A percentile compares a stretch with the other conserved stretches of the same genome.
Conservation (phyloP, 805 yeast species). For the Ogataea haglerorum region DNA sequence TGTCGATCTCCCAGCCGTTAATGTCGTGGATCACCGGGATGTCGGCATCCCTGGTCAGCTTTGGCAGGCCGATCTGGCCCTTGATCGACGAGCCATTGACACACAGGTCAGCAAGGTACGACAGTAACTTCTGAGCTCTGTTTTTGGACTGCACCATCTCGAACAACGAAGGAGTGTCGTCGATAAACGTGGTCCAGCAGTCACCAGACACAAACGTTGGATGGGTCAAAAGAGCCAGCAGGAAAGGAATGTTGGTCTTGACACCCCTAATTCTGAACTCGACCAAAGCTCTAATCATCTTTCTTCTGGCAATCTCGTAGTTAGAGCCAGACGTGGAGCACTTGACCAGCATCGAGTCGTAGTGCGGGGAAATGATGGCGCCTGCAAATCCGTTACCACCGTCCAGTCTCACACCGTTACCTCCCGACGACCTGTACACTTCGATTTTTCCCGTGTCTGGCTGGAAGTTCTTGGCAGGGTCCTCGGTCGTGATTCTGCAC, state of each 20-base stretch:
- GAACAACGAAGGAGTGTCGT: conserved; percentile 94
- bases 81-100: conserved; percentile 95
- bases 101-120: conserved; percentile 87
- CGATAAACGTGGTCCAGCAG: conserved; percentile 98
- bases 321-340: conserved; percentile 97
- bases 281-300: conserved; percentile 94
- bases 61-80: conserved; percentile 94
- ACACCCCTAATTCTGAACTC: conserved; percentile 99
- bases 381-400: conserved; percentile 99
- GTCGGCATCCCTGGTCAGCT: conserved; percentile 68
- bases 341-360: conserved; percentile 97
- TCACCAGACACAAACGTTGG: conserved; percentile 80
- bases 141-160: conserved; percentile 93
- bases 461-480: conserved; percentile 93
- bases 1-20: conserved; percentile 56
- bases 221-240: conserved; percentile 86
- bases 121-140: conserved; percentile 91
- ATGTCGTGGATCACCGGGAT: conserved; percentile 70
- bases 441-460: conserved; percentile 98
- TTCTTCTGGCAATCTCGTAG: conserved; percentile 93
- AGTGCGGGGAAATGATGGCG: conserved; percentile 92
- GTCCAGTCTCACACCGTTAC: conserved; percentile 97
- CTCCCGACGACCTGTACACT: conserved; percentile 97
- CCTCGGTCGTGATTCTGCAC: conserved; percentile 98
- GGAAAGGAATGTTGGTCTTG: conserved; percentile 95